Conservation (phyloP, 768 basidiomycete species). For the Lentinula edodes region DNA sequence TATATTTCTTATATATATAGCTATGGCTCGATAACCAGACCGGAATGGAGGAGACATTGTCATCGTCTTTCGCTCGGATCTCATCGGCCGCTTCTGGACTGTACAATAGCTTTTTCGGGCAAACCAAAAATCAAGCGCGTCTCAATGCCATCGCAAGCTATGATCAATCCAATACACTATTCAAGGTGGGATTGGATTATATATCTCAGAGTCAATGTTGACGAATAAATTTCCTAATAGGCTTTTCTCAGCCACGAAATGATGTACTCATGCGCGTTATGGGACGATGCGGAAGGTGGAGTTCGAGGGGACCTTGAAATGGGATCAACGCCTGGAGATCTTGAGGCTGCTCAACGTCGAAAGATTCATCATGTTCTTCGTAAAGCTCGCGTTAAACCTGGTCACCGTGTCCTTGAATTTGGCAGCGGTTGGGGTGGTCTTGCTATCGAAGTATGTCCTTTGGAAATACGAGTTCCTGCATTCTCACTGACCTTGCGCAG, state of each 20-base stretch:
- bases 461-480: slow-evolving; percentile 3
- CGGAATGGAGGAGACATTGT: slow-evolving; percentile 52
- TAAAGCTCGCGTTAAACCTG: slow-evolving; percentile 71
- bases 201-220: background rate
- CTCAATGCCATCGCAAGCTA: slow-evolving; percentile 83
- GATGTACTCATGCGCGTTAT: slow-evolving; percentile 93
- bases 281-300: slow-evolving; percentile 76
- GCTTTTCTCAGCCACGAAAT: slow-evolving; percentile 83
- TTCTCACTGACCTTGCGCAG: slow-evolving; percentile 22
- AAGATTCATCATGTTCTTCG: slow-evolving; percentile 81
- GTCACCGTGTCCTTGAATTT: slow-evolving; percentile 82
- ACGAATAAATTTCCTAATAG: slow-evolving; percentile 23
- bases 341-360: slow-evolving; percentile 77
- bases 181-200: slow-evolving; percentile 47
- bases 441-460: slow-evolving; percentile 64
- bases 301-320: slow-evolving; percentile 62
- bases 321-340: slow-evolving; percentile 55
- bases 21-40: slow-evolving; percentile 64
- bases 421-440: slow-evolving; percentile 94
- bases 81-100: slow-evolving; percentile 56
- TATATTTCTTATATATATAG: slow-evolving; percentile 23
- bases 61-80: slow-evolving; percentile 49
- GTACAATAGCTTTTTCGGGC: slow-evolving; percentile 69
- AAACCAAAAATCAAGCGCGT: slow-evolving; percentile 68
- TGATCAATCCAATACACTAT: slow-evolving; percentile 87